These are phyloP conservation scores for Phellopilus nigrolimitatus DNA, from an alignment of 1,284 basidiomycete genomes.

Conservation along the genomic window DNA sequence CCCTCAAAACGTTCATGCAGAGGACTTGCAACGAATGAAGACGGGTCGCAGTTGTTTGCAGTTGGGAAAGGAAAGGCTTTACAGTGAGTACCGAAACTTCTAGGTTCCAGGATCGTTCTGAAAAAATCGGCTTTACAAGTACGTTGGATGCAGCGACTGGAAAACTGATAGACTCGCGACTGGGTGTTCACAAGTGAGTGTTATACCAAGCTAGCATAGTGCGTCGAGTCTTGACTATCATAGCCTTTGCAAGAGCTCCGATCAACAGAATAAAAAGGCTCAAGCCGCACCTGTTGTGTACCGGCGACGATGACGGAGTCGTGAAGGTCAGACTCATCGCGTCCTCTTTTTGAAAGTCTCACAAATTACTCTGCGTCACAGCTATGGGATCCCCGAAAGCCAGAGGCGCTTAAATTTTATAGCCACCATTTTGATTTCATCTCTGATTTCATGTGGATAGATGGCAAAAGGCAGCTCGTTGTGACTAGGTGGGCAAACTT, in stretches of 20 bases:
- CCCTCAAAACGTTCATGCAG: conserved; percentile 77
- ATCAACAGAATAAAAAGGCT: conserved; percentile 80
- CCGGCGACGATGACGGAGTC: conserved; percentile 92
- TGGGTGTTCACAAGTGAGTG: conserved; percentile 77
- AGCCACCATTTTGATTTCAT: conserved; percentile 95
- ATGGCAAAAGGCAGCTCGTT: conserved; percentile 81
- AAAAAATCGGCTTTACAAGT: conserved; percentile 33
- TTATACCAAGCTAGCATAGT: conserved; percentile 18
- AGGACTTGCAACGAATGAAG: conserved; percentile 57
- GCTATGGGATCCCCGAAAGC: conserved; percentile 86
- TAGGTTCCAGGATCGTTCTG: not conserved
- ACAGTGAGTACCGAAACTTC: conserved; percentile 57
- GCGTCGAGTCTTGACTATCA: conserved; percentile 30
- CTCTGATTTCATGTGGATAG: conserved; percentile 85
- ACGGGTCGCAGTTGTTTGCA: conserved; percentile 66
- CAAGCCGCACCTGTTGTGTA: conserved; percentile 67
- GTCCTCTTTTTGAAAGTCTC: not conserved
- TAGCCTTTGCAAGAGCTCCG: conserved; percentile 55
- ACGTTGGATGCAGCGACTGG: conserved; percentile 68
- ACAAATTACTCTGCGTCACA: conserved; percentile 27
- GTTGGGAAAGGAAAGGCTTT: conserved; percentile 83
- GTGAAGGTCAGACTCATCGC: conserved; percentile 61
- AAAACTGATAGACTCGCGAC: conserved; percentile 54
- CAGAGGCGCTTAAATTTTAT: conserved; percentile 62
- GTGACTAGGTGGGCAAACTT: conserved; percentile 64